phyloP scores from a whole-genome alignment of 2,329 filamentous ascomycete species.

The Diaporthe australafricana region DNA sequence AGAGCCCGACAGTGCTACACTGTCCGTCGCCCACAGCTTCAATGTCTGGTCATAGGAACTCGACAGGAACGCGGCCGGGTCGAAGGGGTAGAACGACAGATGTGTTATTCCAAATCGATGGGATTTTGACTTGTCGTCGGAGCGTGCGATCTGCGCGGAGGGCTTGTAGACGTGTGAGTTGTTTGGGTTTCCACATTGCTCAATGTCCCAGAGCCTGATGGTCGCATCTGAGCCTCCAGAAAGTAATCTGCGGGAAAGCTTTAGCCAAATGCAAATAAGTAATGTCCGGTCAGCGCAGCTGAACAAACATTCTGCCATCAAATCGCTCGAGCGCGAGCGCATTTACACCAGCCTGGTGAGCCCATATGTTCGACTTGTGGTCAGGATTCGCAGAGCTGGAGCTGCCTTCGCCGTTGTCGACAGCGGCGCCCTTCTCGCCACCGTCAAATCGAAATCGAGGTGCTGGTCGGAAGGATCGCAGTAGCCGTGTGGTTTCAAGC shows the following conservation, averaged over 20 bases:
- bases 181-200: slow-evolving; percentile 63
- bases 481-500: slow-evolving; percentile 72
- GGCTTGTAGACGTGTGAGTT: slow-evolving; percentile 65
- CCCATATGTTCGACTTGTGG: slow-evolving; percentile 60
- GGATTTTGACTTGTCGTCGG: slow-evolving; percentile 44
- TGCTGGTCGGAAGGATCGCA: slow-evolving; percentile 76
- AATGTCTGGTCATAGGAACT: slow-evolving; percentile 83
- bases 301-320: slow-evolving; percentile 76
- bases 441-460: slow-evolving; percentile 79
- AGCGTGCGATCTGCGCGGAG: slow-evolving; percentile 61
- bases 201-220: slow-evolving; percentile 89
- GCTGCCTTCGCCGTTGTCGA: slow-evolving; percentile 43
- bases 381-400: slow-evolving; percentile 40
- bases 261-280: neutral
- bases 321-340: slow-evolving; percentile 84
- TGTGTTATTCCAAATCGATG: slow-evolving; percentile 82
- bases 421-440: slow-evolving; percentile 54
- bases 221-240: slow-evolving; percentile 89
- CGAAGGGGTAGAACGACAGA: slow-evolving; percentile 82
- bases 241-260: slow-evolving; percentile 68
- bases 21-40: slow-evolving; percentile 79
- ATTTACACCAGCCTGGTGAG: slow-evolving; percentile 84
- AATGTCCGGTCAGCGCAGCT: neutral
- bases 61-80: slow-evolving; percentile 79
- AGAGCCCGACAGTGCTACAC: slow-evolving; percentile 69